Evolutionary conservation across 208 protist genomes (phyloP).

Genomic region (Phytomonas serpens): DNA sequence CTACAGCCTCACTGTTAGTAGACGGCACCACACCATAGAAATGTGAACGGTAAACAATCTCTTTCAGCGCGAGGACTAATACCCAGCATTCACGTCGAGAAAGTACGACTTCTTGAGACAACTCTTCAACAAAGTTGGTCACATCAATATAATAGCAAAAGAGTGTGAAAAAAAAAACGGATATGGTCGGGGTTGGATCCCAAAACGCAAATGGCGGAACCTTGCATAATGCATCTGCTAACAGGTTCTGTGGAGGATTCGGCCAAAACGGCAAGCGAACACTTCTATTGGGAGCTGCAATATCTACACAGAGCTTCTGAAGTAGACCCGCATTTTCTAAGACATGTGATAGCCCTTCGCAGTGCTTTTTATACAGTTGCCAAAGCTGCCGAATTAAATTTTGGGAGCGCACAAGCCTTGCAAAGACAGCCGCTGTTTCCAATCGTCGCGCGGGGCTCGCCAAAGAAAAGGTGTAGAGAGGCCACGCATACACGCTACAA

Average conservation of each 20-base stretch:
- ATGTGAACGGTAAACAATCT: slow-evolving; percentile 62
- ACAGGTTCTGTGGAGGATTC: neutral
- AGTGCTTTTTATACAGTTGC: slow-evolving; percentile 46
- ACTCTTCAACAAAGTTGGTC: slow-evolving; percentile 49
- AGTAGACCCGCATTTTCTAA: slow-evolving; percentile 16
- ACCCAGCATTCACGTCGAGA: slow-evolving; percentile 27
- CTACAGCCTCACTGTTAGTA: slow-evolving; percentile 62
- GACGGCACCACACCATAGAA: slow-evolving; percentile 60
- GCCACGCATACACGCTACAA: slow-evolving; percentile 72
- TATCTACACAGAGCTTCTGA: slow-evolving; percentile 17
- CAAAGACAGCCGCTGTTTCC: slow-evolving; percentile 51
- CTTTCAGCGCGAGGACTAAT: slow-evolving; percentile 70
- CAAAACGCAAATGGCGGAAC: slow-evolving; percentile 29
- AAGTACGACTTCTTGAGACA: slow-evolving; percentile 35
- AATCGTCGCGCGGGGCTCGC: slow-evolving; percentile 22
- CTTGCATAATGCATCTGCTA: slow-evolving; percentile 5
- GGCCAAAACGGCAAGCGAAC: slow-evolving; percentile 9
- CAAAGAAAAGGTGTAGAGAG: slow-evolving; percentile 52
- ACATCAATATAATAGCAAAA: slow-evolving; percentile 70
- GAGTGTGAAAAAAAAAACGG: slow-evolving; percentile 65
- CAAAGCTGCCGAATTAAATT: slow-evolving; percentile 57
- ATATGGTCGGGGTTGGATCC: slow-evolving; percentile 61
- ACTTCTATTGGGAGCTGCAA: neutral
- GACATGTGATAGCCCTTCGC: slow-evolving; percentile 23
- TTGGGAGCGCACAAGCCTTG: slow-evolving; percentile 44